Evolutionary conservation across 345 rosid species (phyloP), one percentile per base, ranked within the genome.

Genomic region (Gossypium australe): DNA sequence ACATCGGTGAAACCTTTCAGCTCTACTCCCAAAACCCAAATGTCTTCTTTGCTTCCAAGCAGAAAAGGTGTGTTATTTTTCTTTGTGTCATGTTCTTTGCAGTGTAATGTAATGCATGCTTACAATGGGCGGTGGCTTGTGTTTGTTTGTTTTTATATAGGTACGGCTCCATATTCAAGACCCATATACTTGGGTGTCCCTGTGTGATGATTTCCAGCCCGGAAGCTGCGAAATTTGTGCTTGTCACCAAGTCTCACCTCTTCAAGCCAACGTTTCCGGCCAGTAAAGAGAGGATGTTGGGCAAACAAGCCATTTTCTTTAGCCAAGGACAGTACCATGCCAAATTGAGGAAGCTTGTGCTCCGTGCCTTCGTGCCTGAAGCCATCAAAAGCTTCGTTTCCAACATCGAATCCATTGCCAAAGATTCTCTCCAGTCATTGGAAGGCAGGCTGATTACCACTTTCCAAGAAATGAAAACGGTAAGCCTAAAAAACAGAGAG

Each of bases 1-100:
- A 87, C 76, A 76, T 94, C 25, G 98, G 98, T 0, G 95, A 94
- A 66, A 94, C 98, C 16, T 88, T 91, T 41, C 92, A 94, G 17
- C 92, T 94, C 72, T 94, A 94, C 83, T 94, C 98, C 11, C 97
- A 91, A 63, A 82, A 94, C 89, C 98, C 98, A 20, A 90, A 89
- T 81, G 85, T 85, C 81, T 94, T 94, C 87, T 91, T 94, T 75
- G 85, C 94, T 12, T 83, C 90, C 0, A 94, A 94, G 79, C 83
- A 83, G 11, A 87, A 83, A 51, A 87, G 87, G 94, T 89, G 25
- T 18, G 38, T 44, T 0, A 3, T 18, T 8, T 56, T n/a, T 2
- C 49, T 52, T 16, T 16, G 17, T 7, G 18, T 2, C 17, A 2
- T 45, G 11, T 22, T 22, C 1, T 45, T 22, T 45, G 16, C 8